Evolutionary conservation across 164 flowering plant species (phyloP), one percentile per base, ranked within the genome.

Genomic region (Euptelea pleiosperma): DNA sequence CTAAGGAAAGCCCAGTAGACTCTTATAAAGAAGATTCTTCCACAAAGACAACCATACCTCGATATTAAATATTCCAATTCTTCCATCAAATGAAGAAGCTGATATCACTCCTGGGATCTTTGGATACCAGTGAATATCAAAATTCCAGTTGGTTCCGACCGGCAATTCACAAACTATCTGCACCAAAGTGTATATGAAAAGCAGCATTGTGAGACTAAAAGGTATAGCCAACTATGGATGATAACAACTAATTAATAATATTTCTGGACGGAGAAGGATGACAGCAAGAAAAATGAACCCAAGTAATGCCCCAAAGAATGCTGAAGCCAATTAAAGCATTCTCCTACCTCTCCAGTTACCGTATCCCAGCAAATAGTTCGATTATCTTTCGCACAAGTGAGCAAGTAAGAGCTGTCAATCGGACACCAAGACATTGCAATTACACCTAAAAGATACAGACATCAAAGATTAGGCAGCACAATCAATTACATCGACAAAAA

Each of bases 401-500:
- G 79, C 73, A 94, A 69, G 72, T 80, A 94, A 16, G 96, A 80
- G 70, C 86, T 87, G 60, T 91, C 96, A 66, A 16, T 74, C 4
- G 96, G 95, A 67, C 99, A 94, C 99, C 99, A 94, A 49, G 96
- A 74, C 99, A 94, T 91, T 39, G 91, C 93, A 76, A 89, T 85
- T 14, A 94, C 97, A 81, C 99, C 99, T 94, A 55, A 35, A 19
- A 44, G n/a, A 16, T n/a, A n/a, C n/a, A n/a, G n/a, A n/a, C n/a
- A n/a, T n/a, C 42, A 58, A 55, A 57, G 12, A 31, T 52, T 18
- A 39, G 25, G n/a, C n/a, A 48, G 15, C 6, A 52, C n/a, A n/a
- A n/a, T n/a, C n/a, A n/a, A n/a, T n/a, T n/a, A n/a, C n/a, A n/a
- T n/a, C n/a, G n/a, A n/a, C n/a, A n/a, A n/a, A n/a, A n/a, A n/a